A percentile compares a stretch with the other conserved stretches of the same genome.
phyloP scores from a whole-genome alignment of 306 rosid species.

The Oemleria cerasiformis region DNA sequence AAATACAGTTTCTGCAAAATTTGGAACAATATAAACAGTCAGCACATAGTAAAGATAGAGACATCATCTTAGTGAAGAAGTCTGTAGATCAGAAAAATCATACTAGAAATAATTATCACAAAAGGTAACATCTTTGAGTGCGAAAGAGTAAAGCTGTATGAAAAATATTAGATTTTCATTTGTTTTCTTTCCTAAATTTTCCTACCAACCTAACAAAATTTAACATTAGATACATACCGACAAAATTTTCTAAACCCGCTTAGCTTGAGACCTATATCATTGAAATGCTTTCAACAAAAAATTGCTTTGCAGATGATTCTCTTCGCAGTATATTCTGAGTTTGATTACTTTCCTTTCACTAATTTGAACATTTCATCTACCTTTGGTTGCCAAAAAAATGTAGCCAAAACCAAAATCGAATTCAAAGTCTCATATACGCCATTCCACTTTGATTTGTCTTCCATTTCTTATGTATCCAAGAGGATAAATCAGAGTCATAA shows the following conservation, averaged over 20 bases:
- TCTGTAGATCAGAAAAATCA: background rate
- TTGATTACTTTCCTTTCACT: too few species aligned
- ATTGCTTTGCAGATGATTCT: too few species aligned
- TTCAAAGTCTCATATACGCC: background rate
- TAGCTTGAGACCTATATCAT: background rate
- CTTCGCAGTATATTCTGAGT: too few species aligned
- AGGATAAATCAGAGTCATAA: background rate
- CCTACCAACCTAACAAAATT: background rate
- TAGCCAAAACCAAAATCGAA: background rate
- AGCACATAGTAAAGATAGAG: conserved; percentile 22
- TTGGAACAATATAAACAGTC: conserved; percentile 28
- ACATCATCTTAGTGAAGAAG: background rate
- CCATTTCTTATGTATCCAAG: background rate
- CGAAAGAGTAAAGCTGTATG: background rate
- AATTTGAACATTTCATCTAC: background rate
- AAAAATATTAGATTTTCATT: background rate
- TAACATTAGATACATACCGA: background rate
- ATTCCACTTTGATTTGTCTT: background rate
- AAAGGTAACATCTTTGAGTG: background rate
- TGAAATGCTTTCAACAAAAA: background rate
- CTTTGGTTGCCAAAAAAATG: background rate
- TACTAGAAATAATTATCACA: background rate
- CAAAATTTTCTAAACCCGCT: background rate
- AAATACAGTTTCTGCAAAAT: conserved; percentile 73
- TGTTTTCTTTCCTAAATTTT: conserved; percentile 8